Conservation (phyloP, 768 basidiomycete genomes). For the Panellus pusillus region DNA sequence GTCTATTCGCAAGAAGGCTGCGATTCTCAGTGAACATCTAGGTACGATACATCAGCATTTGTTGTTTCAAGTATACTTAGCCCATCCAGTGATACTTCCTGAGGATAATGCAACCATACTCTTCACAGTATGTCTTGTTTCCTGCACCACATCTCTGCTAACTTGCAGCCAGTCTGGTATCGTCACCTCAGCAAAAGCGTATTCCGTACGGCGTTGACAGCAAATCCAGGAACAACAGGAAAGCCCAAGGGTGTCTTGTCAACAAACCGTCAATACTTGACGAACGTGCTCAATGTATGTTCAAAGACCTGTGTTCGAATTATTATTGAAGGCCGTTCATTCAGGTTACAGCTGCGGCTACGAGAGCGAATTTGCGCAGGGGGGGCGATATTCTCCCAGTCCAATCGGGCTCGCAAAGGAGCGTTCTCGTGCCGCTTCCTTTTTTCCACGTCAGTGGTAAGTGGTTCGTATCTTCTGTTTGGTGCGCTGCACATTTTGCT, state of each 20-base stretch:
- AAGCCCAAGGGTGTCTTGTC: conserved; percentile 49
- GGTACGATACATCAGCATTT: too few species aligned
- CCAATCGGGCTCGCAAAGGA: conserved; percentile 43
- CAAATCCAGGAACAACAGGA: conserved; percentile 24
- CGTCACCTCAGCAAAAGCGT: conserved; percentile 12
- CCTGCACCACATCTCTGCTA: not conserved
- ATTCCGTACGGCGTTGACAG: not conserved
- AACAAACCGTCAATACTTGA: conserved; percentile 49
- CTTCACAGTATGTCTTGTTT: conserved; percentile 36
- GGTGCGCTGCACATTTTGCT: too few species aligned
- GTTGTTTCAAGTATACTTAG: not conserved
- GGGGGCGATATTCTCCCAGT: conserved; percentile 40
- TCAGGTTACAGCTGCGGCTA: conserved; percentile 45
- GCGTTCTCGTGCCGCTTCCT: conserved; percentile 36
- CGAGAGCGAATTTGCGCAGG: conserved; percentile 45
- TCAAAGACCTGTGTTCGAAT: too few species aligned
- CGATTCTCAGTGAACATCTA: too few species aligned
- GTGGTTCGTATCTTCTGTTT: too few species aligned
- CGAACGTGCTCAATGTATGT: conserved; percentile 44
- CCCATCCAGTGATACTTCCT: not conserved
- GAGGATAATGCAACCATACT: conserved; percentile 48
- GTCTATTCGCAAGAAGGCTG: not conserved
- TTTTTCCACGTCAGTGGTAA: too few species aligned
- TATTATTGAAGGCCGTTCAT: not conserved
- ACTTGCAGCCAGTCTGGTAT: conserved; percentile 34